These are phyloP conservation scores for Trichoderma reesei DNA, from an alignment of 495 filamentous ascomycete species.

Conservation along the genomic window DNA sequence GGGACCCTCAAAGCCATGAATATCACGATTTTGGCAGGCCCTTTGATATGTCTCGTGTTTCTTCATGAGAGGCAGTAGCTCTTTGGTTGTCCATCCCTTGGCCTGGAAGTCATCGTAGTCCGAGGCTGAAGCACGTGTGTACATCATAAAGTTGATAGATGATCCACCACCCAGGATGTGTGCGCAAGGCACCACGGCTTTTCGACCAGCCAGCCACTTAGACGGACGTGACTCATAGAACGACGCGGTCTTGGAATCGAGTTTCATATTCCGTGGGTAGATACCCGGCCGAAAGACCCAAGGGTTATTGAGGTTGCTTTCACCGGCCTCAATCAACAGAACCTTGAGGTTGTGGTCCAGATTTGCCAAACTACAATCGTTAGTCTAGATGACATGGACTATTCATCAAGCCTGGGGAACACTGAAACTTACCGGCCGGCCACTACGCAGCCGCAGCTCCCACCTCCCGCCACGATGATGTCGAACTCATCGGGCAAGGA, in stretches of 20 bases:
- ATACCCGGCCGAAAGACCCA: conserved; percentile 75
- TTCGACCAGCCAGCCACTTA: conserved; percentile 59
- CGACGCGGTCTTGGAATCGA: conserved; percentile 77
- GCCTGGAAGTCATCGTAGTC: conserved; percentile 82
- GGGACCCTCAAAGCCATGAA: conserved; percentile 71
- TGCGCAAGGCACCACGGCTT: conserved; percentile 69
- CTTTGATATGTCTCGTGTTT: conserved; percentile 81
- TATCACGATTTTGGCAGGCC: conserved; percentile 60
- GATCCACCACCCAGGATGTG: conserved; percentile 71
- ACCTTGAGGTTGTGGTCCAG: conserved; percentile 73
- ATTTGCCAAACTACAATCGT: conserved; percentile 51
- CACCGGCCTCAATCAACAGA: conserved; percentile 67
- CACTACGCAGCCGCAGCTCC: conserved; percentile 63
- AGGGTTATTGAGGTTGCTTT: conserved; percentile 74
- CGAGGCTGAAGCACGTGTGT: conserved; percentile 69
- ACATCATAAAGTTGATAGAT: conserved; percentile 85
- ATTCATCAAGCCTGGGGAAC: not conserved
- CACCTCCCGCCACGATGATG: conserved; percentile 73
- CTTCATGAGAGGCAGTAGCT: conserved; percentile 70
- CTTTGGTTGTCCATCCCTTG: conserved; percentile 71
- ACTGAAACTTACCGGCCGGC: conserved; percentile 45
- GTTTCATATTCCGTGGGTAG: conserved; percentile 70
- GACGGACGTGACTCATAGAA: conserved; percentile 75
- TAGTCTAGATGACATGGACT: not conserved
- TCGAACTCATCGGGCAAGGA: conserved; percentile 61